Percentiles rank a stretch among this genome's conserved stretches.
These are phyloP conservation scores for Arctostaphylos glauca DNA, from an alignment of 148 eudicot genomes.

Conservation along the genomic window DNA sequence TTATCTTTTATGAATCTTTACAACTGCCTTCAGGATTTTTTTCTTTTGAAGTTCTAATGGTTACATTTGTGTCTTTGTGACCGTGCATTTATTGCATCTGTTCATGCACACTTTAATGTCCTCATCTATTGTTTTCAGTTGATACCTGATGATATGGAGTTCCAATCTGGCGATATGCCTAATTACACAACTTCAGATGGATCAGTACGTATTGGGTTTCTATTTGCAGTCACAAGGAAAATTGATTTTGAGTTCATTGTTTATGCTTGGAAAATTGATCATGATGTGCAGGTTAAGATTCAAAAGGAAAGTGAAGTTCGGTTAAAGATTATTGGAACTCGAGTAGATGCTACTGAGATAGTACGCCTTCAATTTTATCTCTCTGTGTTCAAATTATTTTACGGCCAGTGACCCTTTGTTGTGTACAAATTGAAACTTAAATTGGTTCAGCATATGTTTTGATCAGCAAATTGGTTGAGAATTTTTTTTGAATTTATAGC, in stretches of 20 bases:
- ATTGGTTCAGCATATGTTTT: not conserved
- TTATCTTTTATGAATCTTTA: not conserved
- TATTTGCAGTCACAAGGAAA: not conserved
- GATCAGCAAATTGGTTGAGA: not conserved
- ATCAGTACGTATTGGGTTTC: constrained; percentile 55
- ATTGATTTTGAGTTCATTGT: constrained; percentile 3
- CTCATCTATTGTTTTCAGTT: constrained; percentile 35
- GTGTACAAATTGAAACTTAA: not conserved
- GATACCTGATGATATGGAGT: constrained; percentile 99
- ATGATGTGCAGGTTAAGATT: constrained; percentile 67
- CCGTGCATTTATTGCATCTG: not conserved
- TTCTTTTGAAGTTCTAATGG: not conserved
- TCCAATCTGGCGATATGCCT: constrained; percentile 88
- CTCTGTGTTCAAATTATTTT: not conserved
- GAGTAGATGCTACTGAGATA: constrained; percentile 98
- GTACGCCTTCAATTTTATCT: constrained; percentile 35
- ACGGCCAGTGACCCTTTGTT: not conserved
- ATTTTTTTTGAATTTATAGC: not conserved
- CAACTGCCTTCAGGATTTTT: not conserved
- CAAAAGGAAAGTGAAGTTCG: constrained; percentile 95
- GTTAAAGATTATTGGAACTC: constrained; percentile 88
- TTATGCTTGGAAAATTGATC: constrained; percentile 14
- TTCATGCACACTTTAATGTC: not conserved
- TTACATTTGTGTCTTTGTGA: not conserved
- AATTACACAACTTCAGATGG: constrained; percentile 92